Evolutionary conservation across 2,329 filamentous ascomycete species (phyloP).

Genomic region (Venturia aucupariae): DNA sequence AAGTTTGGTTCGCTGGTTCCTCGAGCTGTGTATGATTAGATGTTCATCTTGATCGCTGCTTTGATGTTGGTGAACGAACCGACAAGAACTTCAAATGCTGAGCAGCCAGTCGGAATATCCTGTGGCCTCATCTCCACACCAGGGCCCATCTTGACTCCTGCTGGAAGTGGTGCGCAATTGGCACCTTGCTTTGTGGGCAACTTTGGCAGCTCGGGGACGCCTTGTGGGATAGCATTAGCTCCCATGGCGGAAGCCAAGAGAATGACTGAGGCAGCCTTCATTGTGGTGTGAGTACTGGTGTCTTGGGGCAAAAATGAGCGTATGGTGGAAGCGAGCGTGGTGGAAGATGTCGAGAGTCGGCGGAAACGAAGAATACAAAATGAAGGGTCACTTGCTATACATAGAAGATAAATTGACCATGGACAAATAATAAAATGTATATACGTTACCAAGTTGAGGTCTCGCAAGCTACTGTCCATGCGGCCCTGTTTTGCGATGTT

Average conservation of each 20-base stretch:
- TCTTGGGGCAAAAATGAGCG: background rate
- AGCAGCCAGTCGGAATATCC: slow-evolving; percentile 11
- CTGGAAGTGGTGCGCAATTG: background rate
- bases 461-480: background rate
- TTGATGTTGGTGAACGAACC: background rate
- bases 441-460: background rate
- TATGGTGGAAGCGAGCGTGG: background rate
- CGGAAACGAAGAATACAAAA: background rate
- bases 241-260: background rate
- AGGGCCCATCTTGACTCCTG: background rate
- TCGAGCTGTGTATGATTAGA: slow-evolving; percentile 2
- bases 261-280: background rate
- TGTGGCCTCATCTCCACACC: slow-evolving; percentile 5
- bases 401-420: background rate
- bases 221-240: background rate
- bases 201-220: background rate
- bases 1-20: slow-evolving; percentile 13
- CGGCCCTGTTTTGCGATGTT: background rate
- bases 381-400: background rate
- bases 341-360: background rate
- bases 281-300: background rate
- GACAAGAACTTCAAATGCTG: slow-evolving; percentile 13
- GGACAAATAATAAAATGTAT: background rate
- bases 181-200: background rate
- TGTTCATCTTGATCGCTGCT: background rate